phyloP scores from a whole-genome alignment of 345 rosid species.

The Excoecaria agallocha region DNA sequence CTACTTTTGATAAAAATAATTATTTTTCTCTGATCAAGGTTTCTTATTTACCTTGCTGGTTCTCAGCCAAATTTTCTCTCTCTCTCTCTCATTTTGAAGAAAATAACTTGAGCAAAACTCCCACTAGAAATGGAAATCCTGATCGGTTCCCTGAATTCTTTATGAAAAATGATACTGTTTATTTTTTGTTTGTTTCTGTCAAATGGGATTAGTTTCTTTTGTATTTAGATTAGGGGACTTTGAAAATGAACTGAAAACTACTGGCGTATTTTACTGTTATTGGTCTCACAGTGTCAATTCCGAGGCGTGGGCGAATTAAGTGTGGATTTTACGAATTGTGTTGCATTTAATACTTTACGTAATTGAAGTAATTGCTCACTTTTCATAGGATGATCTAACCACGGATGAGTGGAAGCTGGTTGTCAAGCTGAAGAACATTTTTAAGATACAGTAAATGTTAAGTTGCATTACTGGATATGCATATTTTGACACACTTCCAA shows the following conservation, averaged over 20 bases:
- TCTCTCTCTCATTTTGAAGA: not conserved
- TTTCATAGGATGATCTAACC: conserved; percentile 61
- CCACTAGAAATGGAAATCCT: not conserved
- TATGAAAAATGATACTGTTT: no score
- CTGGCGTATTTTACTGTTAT: not conserved
- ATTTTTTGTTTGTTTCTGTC: not conserved
- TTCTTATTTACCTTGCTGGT: not conserved
- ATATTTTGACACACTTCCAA: not conserved
- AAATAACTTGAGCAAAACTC: not conserved
- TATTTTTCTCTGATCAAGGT: not conserved
- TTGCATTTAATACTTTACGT: not conserved
- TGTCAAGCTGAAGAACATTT: conserved; percentile 65
- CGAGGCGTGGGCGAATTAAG: no score
- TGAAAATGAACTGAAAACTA: not conserved
- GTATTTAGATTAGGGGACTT: no score
- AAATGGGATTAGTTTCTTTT: no score
- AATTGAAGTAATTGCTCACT: not conserved
- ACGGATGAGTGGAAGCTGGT: conserved; percentile 79
- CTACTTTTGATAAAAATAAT: not conserved
- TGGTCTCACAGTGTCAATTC: not conserved
- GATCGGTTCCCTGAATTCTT: not conserved
- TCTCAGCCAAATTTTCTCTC: not conserved
- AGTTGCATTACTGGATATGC: not conserved
- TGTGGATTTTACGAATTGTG: not conserved
- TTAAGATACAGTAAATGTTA: conserved; percentile 52